A percentile compares a stretch with the other conserved stretches of the same genome.
Conservation (phyloP, 1,284 basidiomycete genomes). For the Ceratobasidium papillatum region DNA sequence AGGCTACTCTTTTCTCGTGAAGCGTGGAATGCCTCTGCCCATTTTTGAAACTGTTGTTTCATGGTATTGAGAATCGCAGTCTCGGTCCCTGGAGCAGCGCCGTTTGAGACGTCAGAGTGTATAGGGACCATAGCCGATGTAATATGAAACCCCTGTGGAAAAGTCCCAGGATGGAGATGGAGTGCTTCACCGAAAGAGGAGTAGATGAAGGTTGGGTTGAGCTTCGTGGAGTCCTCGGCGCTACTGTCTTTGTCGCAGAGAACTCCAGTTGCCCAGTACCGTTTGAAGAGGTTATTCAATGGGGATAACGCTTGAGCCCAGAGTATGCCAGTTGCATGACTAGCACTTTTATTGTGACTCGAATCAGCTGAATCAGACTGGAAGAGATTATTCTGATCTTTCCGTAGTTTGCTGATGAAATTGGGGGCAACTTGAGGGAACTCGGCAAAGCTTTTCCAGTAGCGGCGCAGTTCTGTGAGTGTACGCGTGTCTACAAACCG, state of each 20-base stretch:
- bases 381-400: background rate
- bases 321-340: constrained; percentile 14
- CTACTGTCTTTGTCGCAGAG: constrained; percentile 13
- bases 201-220: constrained; percentile 27
- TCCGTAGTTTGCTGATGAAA: background rate
- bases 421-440: background rate
- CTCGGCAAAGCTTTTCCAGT: background rate
- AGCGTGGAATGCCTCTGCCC: background rate
- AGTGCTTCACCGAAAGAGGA: background rate
- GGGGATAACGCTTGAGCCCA: background rate
- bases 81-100: background rate
- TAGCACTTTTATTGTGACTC: background rate
- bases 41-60: constrained; percentile 18
- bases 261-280: constrained; percentile 26
- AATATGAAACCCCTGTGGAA: constrained; percentile 27
- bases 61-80: background rate
- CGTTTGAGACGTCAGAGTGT: background rate
- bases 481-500: background rate
- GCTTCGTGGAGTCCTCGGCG: background rate
- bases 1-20: background rate
- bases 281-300: background rate
- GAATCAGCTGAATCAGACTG: background rate
- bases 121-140: background rate
- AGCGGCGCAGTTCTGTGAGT: background rate
- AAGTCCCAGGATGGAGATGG: constrained; percentile 6